phyloP scores from a whole-genome alignment of 2,329 filamentous ascomycete species.

The Lachnellula hyalina region DNA sequence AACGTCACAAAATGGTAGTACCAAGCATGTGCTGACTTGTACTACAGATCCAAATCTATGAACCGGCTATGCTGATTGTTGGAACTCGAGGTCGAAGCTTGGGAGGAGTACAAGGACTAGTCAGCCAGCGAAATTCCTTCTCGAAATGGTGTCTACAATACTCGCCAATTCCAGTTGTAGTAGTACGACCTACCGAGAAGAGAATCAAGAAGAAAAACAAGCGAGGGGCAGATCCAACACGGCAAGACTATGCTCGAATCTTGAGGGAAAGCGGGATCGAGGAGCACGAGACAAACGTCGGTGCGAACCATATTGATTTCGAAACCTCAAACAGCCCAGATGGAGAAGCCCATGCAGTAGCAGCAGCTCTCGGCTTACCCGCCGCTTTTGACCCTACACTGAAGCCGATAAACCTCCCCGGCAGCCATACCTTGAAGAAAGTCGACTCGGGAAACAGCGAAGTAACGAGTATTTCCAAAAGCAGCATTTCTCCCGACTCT shows the following conservation, averaged over 20 bases:
- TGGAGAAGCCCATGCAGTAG: constrained; percentile 60
- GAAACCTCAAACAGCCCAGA: constrained; percentile 38
- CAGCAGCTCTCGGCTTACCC: constrained; percentile 56
- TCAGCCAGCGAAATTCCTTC: constrained; percentile 56
- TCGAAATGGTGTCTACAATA: constrained; percentile 72
- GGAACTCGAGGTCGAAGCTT: constrained; percentile 64
- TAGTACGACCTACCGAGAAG: constrained; percentile 65
- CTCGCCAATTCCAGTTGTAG: constrained; percentile 68
- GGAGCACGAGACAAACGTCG: constrained; percentile 29
- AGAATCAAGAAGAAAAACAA: constrained; percentile 68
- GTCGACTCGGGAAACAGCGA: constrained; percentile 26
- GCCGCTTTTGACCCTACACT: constrained; percentile 60
- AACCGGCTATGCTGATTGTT: constrained; percentile 67
- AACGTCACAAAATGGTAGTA: constrained; percentile 16
- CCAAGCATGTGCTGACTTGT: not conserved
- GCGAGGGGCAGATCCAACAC: constrained; percentile 56
- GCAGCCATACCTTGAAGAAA: constrained; percentile 16
- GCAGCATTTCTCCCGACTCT: constrained; percentile 30
- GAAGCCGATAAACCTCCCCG: constrained; percentile 44
- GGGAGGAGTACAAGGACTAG: constrained; percentile 63
- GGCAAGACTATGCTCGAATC: constrained; percentile 61
- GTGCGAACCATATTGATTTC: constrained; percentile 19
- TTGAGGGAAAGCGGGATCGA: constrained; percentile 49
- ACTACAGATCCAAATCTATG: constrained; percentile 63
- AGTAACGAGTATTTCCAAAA: constrained; percentile 17